These are phyloP conservation scores for Draba incana DNA, from an alignment of 345 rosid species.

Conservation along the genomic window DNA sequence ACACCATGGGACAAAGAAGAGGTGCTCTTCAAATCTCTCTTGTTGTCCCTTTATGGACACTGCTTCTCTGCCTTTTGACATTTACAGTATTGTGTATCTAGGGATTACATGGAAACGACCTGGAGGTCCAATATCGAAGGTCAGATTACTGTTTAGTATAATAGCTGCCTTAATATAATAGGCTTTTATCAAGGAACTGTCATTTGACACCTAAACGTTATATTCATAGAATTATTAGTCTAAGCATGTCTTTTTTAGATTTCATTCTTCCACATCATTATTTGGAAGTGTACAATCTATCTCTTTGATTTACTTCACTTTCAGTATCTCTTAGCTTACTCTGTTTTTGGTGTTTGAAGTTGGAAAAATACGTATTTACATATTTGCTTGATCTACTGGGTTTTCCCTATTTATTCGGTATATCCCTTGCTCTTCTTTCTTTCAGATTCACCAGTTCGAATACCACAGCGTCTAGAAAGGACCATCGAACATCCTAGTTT, in stretches of 20 bases:
- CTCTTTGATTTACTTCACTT: constrained; percentile 2
- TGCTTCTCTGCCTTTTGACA: constrained; percentile 28
- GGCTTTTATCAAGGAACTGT: constrained; percentile 19
- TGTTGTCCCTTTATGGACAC: constrained; percentile 28
- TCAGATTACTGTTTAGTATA: constrained; percentile 33
- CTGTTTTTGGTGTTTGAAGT: constrained; percentile 28
- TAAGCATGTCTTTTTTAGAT: constrained; percentile 1
- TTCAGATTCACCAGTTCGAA: constrained; percentile 50
- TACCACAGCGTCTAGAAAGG: constrained; percentile 43
- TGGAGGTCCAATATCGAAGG: constrained; percentile 55
- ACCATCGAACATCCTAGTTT: constrained; percentile 40
- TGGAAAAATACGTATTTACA: constrained; percentile 7
- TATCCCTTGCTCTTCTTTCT: constrained; percentile 29
- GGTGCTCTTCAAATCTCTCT: constrained; percentile 45
- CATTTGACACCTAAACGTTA: constrained; percentile 2
- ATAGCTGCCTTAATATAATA: constrained; percentile 1
- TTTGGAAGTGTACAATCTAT: background rate
- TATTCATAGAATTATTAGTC: constrained; percentile 7
- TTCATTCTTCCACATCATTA: constrained; percentile 8
- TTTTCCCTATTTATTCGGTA: constrained; percentile 2
- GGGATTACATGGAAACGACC: constrained; percentile 48
- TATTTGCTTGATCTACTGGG: constrained; percentile 1
- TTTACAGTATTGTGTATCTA: constrained; percentile 40
- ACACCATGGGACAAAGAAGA: constrained; percentile 45
- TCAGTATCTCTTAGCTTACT: constrained; percentile 27